Conservation (phyloP, 495 filamentous ascomycete genomes). For the Podospora fimiseda region DNA sequence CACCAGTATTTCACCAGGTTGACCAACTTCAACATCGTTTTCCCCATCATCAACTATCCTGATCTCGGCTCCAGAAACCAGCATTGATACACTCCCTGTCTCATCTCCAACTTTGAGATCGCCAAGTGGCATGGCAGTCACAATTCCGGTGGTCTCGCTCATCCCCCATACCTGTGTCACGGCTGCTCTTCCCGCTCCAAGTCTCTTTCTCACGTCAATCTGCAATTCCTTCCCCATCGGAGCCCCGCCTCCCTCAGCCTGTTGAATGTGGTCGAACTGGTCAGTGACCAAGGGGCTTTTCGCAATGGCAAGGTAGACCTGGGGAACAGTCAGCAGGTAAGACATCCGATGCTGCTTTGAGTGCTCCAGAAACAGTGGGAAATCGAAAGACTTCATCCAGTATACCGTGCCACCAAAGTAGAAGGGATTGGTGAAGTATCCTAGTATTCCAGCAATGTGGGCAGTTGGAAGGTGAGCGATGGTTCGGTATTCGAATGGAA, state of each 20-base stretch:
- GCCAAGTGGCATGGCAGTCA: slow-evolving; percentile 20
- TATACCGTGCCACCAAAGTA: slow-evolving; percentile 39
- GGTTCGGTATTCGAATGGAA: slow-evolving; percentile 23
- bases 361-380: slow-evolving; percentile 37
- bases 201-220: slow-evolving; percentile 18
- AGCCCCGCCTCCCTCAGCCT: slow-evolving; percentile 26
- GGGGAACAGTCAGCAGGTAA: slow-evolving; percentile 45
- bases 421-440: slow-evolving; percentile 36
- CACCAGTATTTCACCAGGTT: slow-evolving; percentile 30
- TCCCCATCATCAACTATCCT: slow-evolving; percentile 38
- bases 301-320: slow-evolving; percentile 44
- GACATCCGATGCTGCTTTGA: slow-evolving; percentile 39
- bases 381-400: slow-evolving; percentile 47
- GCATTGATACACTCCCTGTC: slow-evolving; percentile 24
- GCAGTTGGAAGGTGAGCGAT: slow-evolving; percentile 48
- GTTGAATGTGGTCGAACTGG: slow-evolving; percentile 30
- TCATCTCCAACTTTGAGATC: slow-evolving; percentile 6
- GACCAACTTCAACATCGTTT: slow-evolving; percentile 35
- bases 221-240: slow-evolving; percentile 37
- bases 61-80: slow-evolving; percentile 53
- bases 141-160: slow-evolving; percentile 49
- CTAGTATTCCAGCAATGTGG: slow-evolving; percentile 36
- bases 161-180: slow-evolving; percentile 68
- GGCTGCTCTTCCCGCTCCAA: slow-evolving; percentile 34
- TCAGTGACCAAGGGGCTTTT: slow-evolving; percentile 45